These are phyloP conservation scores for Xylaria multiplex DNA, from an alignment of 2,329 filamentous ascomycete species.

Conservation along the genomic window DNA sequence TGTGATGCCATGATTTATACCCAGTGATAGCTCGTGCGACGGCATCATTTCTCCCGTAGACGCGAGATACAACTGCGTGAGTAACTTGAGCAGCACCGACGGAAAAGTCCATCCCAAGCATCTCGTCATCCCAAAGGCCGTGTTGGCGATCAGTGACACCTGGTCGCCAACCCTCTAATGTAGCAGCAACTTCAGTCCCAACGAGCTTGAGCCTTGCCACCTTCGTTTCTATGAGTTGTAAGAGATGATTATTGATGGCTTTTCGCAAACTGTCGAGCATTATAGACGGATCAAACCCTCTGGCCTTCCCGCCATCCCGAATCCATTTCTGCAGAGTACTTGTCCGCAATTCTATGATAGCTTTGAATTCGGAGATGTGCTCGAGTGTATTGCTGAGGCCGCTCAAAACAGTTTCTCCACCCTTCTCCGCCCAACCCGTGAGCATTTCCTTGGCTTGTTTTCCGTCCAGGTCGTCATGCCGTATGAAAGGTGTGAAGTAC, in stretches of 20 bases:
- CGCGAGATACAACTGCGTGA: conserved; percentile 71
- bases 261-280: conserved; percentile 75
- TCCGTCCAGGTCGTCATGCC: conserved; percentile 78
- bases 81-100: conserved; percentile 75
- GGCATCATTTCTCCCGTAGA: conserved; percentile 76
- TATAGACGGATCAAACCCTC: conserved; percentile 73
- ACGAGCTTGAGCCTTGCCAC: conserved; percentile 72
- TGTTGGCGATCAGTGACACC: conserved; percentile 61
- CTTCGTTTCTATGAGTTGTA: conserved; percentile 70
- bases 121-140: conserved; percentile 74
- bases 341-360: conserved; percentile 75
- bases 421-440: conserved; percentile 70
- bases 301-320: conserved; percentile 69
- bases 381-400: conserved; percentile 70
- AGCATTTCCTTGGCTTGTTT: conserved; percentile 69
- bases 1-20: conserved; percentile 78
- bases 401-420: conserved; percentile 67
- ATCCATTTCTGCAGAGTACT: conserved; percentile 81
- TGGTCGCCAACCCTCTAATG: conserved; percentile 69
- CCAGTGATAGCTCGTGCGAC: conserved; percentile 69
- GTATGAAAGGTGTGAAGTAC: conserved; percentile 87
- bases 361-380: conserved; percentile 71
- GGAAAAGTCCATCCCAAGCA: conserved; percentile 72
- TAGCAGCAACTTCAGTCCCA: conserved; percentile 70
- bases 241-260: conserved; percentile 74